Evolutionary conservation across 495 filamentous ascomycete genomes (phyloP).

Genomic region (Darksidea phi): DNA sequence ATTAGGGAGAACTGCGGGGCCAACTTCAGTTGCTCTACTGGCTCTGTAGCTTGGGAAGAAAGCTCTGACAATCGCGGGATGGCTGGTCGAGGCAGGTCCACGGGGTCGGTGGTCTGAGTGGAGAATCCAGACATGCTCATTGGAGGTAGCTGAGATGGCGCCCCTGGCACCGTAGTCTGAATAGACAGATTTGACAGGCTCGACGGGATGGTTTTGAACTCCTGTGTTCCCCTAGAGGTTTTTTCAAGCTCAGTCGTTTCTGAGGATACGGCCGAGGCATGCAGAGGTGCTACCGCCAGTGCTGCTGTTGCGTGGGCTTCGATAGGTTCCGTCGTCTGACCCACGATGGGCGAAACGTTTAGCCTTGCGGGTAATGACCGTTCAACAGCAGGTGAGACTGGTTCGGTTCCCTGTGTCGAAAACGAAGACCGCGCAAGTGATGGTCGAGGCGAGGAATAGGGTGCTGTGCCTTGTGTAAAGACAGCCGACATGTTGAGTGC

Average conservation of each 20-base stretch:
- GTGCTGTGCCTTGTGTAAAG: conserved; percentile 14
- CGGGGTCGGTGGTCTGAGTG: conserved; percentile 18
- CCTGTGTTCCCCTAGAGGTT: background rate
- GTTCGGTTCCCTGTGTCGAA: conserved; percentile 4
- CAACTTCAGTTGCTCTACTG: conserved; percentile 41
- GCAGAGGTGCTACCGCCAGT: background rate
- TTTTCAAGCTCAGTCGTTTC: conserved; percentile 18
- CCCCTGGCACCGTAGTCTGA: conserved; percentile 24
- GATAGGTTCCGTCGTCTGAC: conserved; percentile 3
- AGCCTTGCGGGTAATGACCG: conserved; percentile 4
- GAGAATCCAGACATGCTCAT: background rate
- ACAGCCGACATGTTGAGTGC: conserved; percentile 10
- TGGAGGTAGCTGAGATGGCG: conserved; percentile 6
- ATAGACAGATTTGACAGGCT: conserved; percentile 12
- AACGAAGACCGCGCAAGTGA: conserved; percentile 12
- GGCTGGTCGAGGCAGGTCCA: conserved; percentile 16
- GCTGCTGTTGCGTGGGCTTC: background rate
- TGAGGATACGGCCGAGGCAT: conserved; percentile 1
- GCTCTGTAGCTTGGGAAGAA: conserved; percentile 52
- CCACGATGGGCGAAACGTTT: conserved; percentile 2
- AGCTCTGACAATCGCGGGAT: conserved; percentile 52
- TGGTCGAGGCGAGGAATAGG: conserved; percentile 1
- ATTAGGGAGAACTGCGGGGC: conserved; percentile 12
- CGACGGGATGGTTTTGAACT: background rate
- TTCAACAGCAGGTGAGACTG: conserved; percentile 3